Percentiles rank a stretch among this genome's conserved stretches.
phyloP scores from a whole-genome alignment of 2,329 filamentous ascomycete genomes.

The Phyllosticta citrichinensis region DNA sequence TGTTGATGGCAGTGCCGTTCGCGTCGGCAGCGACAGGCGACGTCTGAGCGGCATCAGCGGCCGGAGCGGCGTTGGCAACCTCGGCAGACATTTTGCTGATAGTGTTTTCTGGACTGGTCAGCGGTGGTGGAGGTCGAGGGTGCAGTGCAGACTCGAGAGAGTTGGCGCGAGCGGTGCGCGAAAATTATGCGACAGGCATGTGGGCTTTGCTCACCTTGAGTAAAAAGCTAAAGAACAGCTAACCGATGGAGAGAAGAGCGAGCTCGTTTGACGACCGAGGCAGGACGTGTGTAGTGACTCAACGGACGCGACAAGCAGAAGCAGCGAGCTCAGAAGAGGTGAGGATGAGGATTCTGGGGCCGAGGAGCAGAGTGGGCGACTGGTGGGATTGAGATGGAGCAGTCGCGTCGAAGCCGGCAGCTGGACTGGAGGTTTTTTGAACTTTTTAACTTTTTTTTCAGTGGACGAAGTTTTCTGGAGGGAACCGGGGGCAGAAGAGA shows the following conservation, averaged over 20 bases:
- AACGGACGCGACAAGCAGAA: background rate
- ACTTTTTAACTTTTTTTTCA: constrained; percentile 29
- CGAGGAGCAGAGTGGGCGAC: constrained; percentile 7
- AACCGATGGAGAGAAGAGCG: background rate
- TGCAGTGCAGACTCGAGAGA: background rate
- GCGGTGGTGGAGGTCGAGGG: constrained; percentile 10
- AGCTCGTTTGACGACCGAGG: background rate
- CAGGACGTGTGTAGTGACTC: background rate
- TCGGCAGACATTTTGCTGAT: constrained; percentile 29
- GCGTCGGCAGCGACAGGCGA: constrained; percentile 57
- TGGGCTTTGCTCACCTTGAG: background rate
- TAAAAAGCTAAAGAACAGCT: background rate
- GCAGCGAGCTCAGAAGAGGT: background rate
- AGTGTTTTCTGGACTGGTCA: constrained; percentile 15
- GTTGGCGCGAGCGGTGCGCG: background rate
- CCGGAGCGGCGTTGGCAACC: constrained; percentile 37
- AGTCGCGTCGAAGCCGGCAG: constrained; percentile 9
- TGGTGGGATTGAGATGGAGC: constrained; percentile 6
- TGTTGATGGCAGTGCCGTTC: constrained; percentile 57
- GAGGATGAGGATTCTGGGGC: constrained; percentile 1
- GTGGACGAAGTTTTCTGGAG: constrained; percentile 14
- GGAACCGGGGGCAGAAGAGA: constrained; percentile 12
- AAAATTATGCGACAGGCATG: background rate
- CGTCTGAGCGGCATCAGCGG: constrained; percentile 63
- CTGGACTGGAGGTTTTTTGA: constrained; percentile 19